Base-by-base conservation (phyloP, 805 yeast genomes). In the Saccharomycopsis babjevae region DNA sequence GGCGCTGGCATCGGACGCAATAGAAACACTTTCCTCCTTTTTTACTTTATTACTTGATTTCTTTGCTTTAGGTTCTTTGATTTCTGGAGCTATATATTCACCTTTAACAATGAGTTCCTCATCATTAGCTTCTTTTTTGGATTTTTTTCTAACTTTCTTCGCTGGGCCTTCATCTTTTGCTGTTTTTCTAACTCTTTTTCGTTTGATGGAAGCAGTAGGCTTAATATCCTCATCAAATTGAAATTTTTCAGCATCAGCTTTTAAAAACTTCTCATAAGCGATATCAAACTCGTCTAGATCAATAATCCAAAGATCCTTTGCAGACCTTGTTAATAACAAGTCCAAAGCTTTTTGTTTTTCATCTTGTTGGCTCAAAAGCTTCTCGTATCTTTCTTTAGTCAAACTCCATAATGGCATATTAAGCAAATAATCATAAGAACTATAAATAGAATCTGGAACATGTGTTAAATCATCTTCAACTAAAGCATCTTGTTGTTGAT, bases 391-490 rank as follows among this genome's bases (percentile, higher is more conserved):
- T 73, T 94, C 99, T 62, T 79, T 80, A 0, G 99, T 93, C 69
- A 94, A 81, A 43, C 97, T 87, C 94, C 97, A 90, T 65, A 94
- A 85, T 40, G 91, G 83, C 97, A 94, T 88, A 59, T 94, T 96
- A 59, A 94, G 77, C 65, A 94, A 77, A 67, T 94, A 94, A 68
- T 94, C 98, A 72, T 83, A 93, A 6, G 85, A 78, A 10, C 90
- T 82, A 58, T 79, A 78, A 16, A 81, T 74, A 28, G 83, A 86
- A 57, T 69, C 80, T 71, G 72, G 77, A 16, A 73, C 72, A 56
- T 76, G 77, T n/a, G 75, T 13, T 67, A 75, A 16, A 25, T 67
- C 73, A 22, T 68, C 68, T 8, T 69, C 69, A 40, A 72, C 70
- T 46, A 57, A 6, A 50, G 61, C 40, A 32, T 69, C 77, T 20